phyloP scores from a whole-genome alignment of 2,329 filamentous ascomycete genomes.

The Colletotrichum tofieldiae region DNA sequence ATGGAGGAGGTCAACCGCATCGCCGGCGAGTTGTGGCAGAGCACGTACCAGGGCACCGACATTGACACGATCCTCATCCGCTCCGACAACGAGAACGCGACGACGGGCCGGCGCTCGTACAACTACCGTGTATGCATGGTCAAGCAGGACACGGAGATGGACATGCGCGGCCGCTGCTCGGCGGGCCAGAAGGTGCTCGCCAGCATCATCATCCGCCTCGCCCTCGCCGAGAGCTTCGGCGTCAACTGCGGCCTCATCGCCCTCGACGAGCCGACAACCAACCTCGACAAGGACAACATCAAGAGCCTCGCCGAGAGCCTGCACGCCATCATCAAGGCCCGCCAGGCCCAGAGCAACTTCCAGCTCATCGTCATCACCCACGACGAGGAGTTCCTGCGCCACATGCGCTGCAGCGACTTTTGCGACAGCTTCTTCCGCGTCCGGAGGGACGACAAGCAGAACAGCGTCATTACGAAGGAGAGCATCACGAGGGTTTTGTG shows the following conservation, averaged over 20 bases:
- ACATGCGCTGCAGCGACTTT: slow-evolving; percentile 96
- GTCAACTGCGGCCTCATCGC: slow-evolving; percentile 96
- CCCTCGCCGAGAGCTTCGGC: slow-evolving; percentile 96
- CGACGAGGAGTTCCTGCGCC: slow-evolving; percentile 93
- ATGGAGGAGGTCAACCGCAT: slow-evolving; percentile 99
- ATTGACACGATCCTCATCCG: slow-evolving; percentile 97
- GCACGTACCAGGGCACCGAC: slow-evolving; percentile 96
- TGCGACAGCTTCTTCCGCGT: slow-evolving; percentile 94
- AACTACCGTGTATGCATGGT: slow-evolving; percentile 99
- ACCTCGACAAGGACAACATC: slow-evolving; percentile 96
- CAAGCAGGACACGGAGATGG: slow-evolving; percentile 97
- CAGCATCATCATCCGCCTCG: slow-evolving; percentile 96
- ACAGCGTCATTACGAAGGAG: slow-evolving; percentile 86
- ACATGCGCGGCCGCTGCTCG: slow-evolving; percentile 98
- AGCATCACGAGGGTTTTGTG: slow-evolving; percentile 68
- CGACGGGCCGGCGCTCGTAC: slow-evolving; percentile 83
- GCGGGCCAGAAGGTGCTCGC: slow-evolving; percentile 97
- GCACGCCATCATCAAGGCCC: slow-evolving; percentile 87
- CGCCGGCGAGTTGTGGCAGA: slow-evolving; percentile 95
- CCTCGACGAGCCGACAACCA: slow-evolving; percentile 97
- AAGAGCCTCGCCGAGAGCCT: slow-evolving; percentile 87
- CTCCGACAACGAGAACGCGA: slow-evolving; percentile 83
- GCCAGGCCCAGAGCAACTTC: slow-evolving; percentile 92
- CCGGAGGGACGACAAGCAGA: slow-evolving; percentile 85
- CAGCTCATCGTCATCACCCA: slow-evolving; percentile 99